Evolutionary conservation across 139 green algal genomes (phyloP).

Genomic region (Pycnococcus provasolii): DNA sequence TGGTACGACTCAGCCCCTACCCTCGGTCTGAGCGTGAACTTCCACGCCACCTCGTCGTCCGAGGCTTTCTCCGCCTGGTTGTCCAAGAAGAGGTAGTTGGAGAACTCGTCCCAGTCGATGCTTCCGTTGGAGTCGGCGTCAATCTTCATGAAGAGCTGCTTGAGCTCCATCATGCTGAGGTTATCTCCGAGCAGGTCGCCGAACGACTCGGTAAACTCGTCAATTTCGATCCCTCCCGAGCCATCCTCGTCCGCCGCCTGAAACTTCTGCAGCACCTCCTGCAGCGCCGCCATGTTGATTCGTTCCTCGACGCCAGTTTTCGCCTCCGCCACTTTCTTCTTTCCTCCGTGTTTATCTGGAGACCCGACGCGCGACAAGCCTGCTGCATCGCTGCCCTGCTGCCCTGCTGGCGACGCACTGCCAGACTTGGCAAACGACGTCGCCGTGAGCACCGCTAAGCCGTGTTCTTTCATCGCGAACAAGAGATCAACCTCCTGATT

Average conservation of each 20-base stretch:
- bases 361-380: too few relatives aligned
- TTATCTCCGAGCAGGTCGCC: neutral
- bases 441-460: too few relatives aligned
- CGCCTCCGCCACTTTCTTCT: too few relatives aligned
- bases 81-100: constrained; percentile 57
- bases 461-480: too few relatives aligned
- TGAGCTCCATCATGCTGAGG: constrained; percentile 1
- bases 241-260: constrained; percentile 41
- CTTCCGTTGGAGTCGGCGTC: constrained; percentile 58
- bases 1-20: neutral
- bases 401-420: too few relatives aligned
- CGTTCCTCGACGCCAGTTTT: neutral
- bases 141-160: constrained; percentile 39
- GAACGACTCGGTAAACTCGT: constrained; percentile 51
- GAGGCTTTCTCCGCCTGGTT: neutral
- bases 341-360: too few relatives aligned
- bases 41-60: neutral
- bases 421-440: too few relatives aligned
- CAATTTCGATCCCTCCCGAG: constrained; percentile 35
- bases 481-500: too few relatives aligned
- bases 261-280: constrained; percentile 43
- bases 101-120: constrained; percentile 66
- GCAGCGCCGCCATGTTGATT: constrained; percentile 30
- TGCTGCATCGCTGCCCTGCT: too few relatives aligned
- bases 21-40: neutral